Conservation (phyloP, 2,329 filamentous ascomycete genomes). For the Chrysoporthe puriensis region DNA sequence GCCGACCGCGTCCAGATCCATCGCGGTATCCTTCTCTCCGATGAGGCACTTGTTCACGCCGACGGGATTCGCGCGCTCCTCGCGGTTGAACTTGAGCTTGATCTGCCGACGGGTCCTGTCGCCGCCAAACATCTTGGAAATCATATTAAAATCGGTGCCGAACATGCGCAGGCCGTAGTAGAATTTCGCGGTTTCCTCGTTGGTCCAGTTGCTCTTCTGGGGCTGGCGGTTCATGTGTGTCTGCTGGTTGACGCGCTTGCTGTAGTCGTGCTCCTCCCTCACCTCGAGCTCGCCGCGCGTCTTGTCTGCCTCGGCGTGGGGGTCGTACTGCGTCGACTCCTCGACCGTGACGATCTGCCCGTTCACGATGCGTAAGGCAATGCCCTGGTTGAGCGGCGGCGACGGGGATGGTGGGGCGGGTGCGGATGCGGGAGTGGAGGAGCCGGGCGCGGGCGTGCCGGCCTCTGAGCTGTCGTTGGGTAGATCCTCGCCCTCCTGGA, state of each 20-base stretch:
- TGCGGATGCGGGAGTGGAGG: conserved; percentile 29
- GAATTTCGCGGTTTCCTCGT: conserved; percentile 73
- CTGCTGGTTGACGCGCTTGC: conserved; percentile 68
- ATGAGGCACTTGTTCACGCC: conserved; percentile 68
- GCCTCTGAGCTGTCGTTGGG: conserved; percentile 28
- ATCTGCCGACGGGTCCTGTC: conserved; percentile 70
- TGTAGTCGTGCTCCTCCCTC: conserved; percentile 79
- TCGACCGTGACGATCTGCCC: conserved; percentile 75
- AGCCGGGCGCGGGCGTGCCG: conserved; percentile 26
- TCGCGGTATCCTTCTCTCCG: conserved; percentile 59
- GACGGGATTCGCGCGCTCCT: conserved; percentile 69
- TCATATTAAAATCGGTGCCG: conserved; percentile 83
- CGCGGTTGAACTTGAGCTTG: conserved; percentile 82
- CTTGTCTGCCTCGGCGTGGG: conserved; percentile 64
- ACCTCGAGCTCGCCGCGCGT: conserved; percentile 59
- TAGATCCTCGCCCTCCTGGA: conserved; percentile 22
- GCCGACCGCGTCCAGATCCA: conserved; percentile 65
- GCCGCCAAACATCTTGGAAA: conserved; percentile 73
- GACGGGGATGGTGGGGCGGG: conserved; percentile 30
- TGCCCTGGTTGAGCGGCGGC: conserved; percentile 19
- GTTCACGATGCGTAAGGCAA: conserved; percentile 64
- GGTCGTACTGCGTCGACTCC: conserved; percentile 68
- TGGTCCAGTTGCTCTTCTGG: conserved; percentile 70
- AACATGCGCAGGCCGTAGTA: conserved; percentile 76
- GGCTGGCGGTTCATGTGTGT: conserved; percentile 68